These are phyloP conservation scores for Yamadazyma trypodendri DNA, from an alignment of 1,139 yeast species.

Conservation along the genomic window DNA sequence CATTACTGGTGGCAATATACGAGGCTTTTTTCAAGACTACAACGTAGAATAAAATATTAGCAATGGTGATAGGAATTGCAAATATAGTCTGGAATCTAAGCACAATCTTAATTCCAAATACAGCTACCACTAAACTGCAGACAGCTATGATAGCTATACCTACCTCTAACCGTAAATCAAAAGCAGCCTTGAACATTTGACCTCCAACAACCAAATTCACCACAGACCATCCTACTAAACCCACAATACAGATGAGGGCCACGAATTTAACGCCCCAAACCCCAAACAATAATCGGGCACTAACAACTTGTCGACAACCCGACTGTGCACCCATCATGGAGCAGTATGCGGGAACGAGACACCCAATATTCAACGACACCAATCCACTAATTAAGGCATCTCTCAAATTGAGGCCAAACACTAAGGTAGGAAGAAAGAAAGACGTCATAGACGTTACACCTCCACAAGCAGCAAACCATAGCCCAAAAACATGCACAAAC, in stretches of 20 bases:
- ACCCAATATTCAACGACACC: conserved; percentile 32
- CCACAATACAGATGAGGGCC: conserved; percentile 32
- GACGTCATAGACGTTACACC: conserved; percentile 43
- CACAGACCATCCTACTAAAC: conserved; percentile 44
- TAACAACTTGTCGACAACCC: conserved; percentile 43
- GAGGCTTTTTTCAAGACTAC: conserved; percentile 57
- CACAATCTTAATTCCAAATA: conserved; percentile 48
- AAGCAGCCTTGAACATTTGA: conserved; percentile 30
- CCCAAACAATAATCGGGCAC: conserved; percentile 40
- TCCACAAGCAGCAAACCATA: conserved; percentile 43
- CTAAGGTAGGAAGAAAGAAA: conserved; percentile 32
- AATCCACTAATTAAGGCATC: conserved; percentile 33
- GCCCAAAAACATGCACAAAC: conserved; percentile 60
- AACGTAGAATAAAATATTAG: conserved; percentile 69
- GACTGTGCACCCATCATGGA: conserved; percentile 41
- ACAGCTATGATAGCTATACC: conserved; percentile 34
- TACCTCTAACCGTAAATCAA: conserved; percentile 23
- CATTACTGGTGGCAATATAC: conserved; percentile 38
- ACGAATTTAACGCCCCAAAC: conserved; percentile 39
- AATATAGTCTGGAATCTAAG: conserved; percentile 66
- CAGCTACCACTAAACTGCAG: conserved; percentile 28
- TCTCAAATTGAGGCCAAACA: conserved; percentile 28
- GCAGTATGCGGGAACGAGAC: conserved; percentile 39
- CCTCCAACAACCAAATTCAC: conserved; percentile 42
- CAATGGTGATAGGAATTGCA: conserved; percentile 67